Conservation (phyloP, 1,139 yeast genomes). For the Saccharomyces hybrid region DNA sequence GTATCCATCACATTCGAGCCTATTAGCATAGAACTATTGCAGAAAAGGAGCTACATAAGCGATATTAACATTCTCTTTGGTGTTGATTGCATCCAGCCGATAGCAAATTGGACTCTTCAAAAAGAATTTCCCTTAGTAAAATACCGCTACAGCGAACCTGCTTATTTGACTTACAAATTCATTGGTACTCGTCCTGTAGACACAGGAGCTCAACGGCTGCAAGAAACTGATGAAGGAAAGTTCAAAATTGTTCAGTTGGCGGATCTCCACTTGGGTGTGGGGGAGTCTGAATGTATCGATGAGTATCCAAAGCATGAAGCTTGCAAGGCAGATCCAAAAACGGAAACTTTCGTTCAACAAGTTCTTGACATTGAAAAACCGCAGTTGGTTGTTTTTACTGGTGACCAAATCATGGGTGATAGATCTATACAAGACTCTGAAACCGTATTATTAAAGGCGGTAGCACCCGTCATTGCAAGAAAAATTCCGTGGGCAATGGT, state of each 20-base stretch:
- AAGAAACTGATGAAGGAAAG: slow-evolving; percentile 36
- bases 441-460: slow-evolving; percentile 66
- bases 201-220: slow-evolving; percentile 7
- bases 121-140: slow-evolving; percentile 24
- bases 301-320: slow-evolving; percentile 46
- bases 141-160: slow-evolving; percentile 6
- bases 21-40: not conserved
- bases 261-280: slow-evolving; percentile 77
- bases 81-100: slow-evolving; percentile 63
- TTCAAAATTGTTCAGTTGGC: slow-evolving; percentile 80
- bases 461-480: slow-evolving; percentile 59
- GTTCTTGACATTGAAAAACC: slow-evolving; percentile 70
- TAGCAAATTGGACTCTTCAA: slow-evolving; percentile 58
- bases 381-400: slow-evolving; percentile 73
- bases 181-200: slow-evolving; percentile 3
- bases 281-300: slow-evolving; percentile 66
- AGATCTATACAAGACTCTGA: slow-evolving; percentile 68
- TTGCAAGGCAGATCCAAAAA: slow-evolving; percentile 71
- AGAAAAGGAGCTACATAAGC: slow-evolving; percentile 13
- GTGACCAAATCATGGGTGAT: slow-evolving; percentile 64
- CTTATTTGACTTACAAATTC: slow-evolving; percentile 2
- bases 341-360: slow-evolving; percentile 50
- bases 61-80: slow-evolving; percentile 66
- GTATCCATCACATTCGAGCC: not conserved
- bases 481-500: slow-evolving; percentile 74